Conservation (phyloP, 164 flowering plant species). For the Platanus orientalis region DNA sequence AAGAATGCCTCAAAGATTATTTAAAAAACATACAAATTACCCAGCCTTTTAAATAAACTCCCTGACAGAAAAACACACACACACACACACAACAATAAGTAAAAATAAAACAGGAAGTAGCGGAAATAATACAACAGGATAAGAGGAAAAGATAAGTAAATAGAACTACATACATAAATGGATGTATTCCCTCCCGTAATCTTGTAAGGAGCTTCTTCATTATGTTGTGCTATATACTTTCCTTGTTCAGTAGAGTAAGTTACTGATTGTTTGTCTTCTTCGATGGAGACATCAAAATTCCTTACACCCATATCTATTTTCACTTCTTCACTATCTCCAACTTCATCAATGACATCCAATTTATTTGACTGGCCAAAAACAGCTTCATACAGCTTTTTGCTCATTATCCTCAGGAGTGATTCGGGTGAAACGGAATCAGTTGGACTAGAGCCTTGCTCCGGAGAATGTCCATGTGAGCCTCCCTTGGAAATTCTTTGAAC, state of each 20-base stretch:
- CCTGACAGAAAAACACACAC: too few relatives aligned
- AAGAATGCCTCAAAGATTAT: too few relatives aligned
- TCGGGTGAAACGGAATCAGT: constrained; percentile 33
- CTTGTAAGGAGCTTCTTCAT: constrained; percentile 12
- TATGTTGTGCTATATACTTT: constrained; percentile 18
- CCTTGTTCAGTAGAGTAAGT: constrained; percentile 18
- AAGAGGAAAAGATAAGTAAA: constrained; percentile 1
- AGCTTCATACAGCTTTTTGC: constrained; percentile 51
- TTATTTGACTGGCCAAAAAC: constrained; percentile 36
- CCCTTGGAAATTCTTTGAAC: constrained; percentile 19
- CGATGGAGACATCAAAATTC: constrained; percentile 28
- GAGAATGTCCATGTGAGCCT: constrained; percentile 27
- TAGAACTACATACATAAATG: constrained; percentile 30
- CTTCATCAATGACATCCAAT: constrained; percentile 17
- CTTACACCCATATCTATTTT: constrained; percentile 21
- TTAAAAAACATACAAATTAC: too few relatives aligned
- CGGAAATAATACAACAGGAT: background rate
- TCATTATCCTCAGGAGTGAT: constrained; percentile 60
- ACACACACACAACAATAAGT: too few relatives aligned
- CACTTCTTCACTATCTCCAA: constrained; percentile 22
- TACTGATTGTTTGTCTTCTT: constrained; percentile 30
- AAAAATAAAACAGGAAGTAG: too few relatives aligned
- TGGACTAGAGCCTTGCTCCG: constrained; percentile 25
- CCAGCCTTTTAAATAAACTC: too few relatives aligned
- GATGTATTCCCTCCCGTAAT: constrained; percentile 14